Base-by-base conservation (phyloP, 139 green algal species). In the Diplosphaera chodatii region DNA sequence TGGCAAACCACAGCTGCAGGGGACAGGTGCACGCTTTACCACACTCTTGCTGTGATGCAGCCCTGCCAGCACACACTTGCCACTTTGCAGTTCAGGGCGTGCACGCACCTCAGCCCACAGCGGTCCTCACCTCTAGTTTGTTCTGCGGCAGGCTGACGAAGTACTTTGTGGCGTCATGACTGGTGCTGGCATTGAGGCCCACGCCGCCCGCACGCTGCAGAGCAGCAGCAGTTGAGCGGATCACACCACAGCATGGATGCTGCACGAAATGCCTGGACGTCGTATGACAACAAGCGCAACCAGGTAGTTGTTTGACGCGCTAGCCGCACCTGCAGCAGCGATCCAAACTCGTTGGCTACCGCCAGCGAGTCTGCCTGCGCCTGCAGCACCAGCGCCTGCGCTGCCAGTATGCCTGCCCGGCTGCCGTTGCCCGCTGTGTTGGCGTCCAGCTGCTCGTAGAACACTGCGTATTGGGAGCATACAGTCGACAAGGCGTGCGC, bases 121-220 rank as follows among this genome's bases (percentile, higher is more conserved):
- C n/a, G n/a, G n/a, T n/a, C 91, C 91, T 97, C 55, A 96, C 82
- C 88, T 96, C 90, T 16, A 85, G 69, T 63, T 83, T 86, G 71
- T 86, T 88, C 48, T 77, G 63, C 1, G 84, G 91, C 62, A 97
- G 80, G 1, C 67, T 80, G 30, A 76, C 72, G 15, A 75, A 89
- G 73, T 90, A 93, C 64, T 84, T 84, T 21, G 92, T 97, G 34
- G 82, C 74, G 74, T 97, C 92, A 48, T 96, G 91, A 22, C 31
- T 82, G 70, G 92, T 97, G 59, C 81, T 80, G 6, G 92, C 92
- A 66, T 97, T 97, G n/a, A 97, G 80, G 1, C 91, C 92, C 16
- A 94, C 84, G 5, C 73, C 92, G 16, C 92, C 92, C 55, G 83
- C 64, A 10, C 77, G 73, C 10, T 78, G 37, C 37, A 48, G 37